Conservation (phyloP, 495 filamentous ascomycete species). For the Penicillium flavigenum region DNA sequence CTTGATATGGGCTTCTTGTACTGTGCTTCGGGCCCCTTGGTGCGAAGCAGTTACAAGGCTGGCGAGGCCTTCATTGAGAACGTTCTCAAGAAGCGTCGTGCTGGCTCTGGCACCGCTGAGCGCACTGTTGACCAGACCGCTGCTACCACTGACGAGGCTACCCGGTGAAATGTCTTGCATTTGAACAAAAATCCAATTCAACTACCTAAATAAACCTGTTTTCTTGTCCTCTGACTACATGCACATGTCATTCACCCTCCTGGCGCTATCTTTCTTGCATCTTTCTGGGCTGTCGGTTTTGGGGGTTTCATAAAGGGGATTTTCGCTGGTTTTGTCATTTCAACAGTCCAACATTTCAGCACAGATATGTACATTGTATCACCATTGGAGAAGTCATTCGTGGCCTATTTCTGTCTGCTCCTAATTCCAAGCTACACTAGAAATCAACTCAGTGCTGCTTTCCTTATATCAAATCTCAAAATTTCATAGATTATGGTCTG, state of each 20-base stretch:
- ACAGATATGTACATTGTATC: constrained; percentile 16
- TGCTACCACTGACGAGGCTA: constrained; percentile 28
- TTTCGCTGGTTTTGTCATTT: constrained; percentile 13
- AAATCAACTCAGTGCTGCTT: constrained; percentile 8
- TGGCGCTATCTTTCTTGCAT: constrained; percentile 28
- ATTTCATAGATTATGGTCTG: constrained; percentile 2
- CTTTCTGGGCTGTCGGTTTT: constrained; percentile 16
- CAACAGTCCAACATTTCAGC: constrained; percentile 20
- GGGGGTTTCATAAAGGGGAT: constrained; percentile 16
- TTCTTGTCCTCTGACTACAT: neutral
- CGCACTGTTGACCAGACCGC: constrained; percentile 24
- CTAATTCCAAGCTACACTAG: constrained; percentile 6
- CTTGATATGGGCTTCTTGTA: constrained; percentile 96
- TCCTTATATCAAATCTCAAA: neutral
- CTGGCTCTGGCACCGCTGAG: constrained; percentile 28
- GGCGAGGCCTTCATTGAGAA: constrained; percentile 99
- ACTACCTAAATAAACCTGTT: neutral
- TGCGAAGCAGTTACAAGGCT: constrained; percentile 93
- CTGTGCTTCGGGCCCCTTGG: constrained; percentile 88
- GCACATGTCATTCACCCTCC: constrained; percentile 10
- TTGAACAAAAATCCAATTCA: constrained; percentile 9
- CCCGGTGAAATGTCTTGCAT: constrained; percentile 23
- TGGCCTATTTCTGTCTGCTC: constrained; percentile 1
- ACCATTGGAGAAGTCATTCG: constrained; percentile 15
- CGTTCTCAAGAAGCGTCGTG: constrained; percentile 82